phyloP scores from a whole-genome alignment of 2,329 filamentous ascomycete species.

The Paramyrothecium roridum region DNA sequence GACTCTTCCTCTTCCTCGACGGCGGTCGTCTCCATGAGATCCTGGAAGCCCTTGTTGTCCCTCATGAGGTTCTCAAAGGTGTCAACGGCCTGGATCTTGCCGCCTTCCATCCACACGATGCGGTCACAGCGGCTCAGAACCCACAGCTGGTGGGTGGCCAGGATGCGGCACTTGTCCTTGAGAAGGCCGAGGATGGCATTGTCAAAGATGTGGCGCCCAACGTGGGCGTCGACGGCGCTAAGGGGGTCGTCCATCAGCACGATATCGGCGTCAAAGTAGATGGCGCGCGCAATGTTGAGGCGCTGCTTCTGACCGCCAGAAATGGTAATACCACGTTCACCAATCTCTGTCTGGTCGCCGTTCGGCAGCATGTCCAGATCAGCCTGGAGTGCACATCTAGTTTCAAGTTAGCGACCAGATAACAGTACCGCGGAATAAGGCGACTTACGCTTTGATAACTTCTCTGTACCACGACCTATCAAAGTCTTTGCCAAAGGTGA shows the following conservation, averaged over 20 bases:
- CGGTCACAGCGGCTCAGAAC: constrained; percentile 87
- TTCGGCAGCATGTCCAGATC: constrained; percentile 93
- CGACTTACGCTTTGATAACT: constrained; percentile 70
- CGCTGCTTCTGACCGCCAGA: constrained; percentile 95
- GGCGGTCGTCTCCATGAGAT: constrained; percentile 82
- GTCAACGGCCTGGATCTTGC: constrained; percentile 78
- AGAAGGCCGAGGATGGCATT: constrained; percentile 88
- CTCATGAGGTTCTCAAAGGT: constrained; percentile 87
- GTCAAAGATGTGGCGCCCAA: constrained; percentile 80
- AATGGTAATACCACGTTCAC: constrained; percentile 91
- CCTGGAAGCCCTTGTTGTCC: constrained; percentile 72
- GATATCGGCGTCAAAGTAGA: constrained; percentile 67
- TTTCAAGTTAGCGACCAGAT: constrained; percentile 5
- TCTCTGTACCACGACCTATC: constrained; percentile 76
- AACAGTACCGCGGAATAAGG: constrained; percentile 5
- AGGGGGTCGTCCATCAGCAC: constrained; percentile 69
- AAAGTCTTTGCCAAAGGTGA: constrained; percentile 80
- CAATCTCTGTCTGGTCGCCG: constrained; percentile 87
- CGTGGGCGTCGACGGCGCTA: constrained; percentile 67
- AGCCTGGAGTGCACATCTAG: constrained; percentile 72
- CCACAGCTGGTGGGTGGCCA: constrained; percentile 94
- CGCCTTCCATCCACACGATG: constrained; percentile 90
- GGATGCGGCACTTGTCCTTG: constrained; percentile 82
- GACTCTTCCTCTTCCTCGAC: constrained; percentile 60
- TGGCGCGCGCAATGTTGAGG: constrained; percentile 84